Conservation (phyloP, 164 flowering plant genomes). For the Vitis amurensis region DNA sequence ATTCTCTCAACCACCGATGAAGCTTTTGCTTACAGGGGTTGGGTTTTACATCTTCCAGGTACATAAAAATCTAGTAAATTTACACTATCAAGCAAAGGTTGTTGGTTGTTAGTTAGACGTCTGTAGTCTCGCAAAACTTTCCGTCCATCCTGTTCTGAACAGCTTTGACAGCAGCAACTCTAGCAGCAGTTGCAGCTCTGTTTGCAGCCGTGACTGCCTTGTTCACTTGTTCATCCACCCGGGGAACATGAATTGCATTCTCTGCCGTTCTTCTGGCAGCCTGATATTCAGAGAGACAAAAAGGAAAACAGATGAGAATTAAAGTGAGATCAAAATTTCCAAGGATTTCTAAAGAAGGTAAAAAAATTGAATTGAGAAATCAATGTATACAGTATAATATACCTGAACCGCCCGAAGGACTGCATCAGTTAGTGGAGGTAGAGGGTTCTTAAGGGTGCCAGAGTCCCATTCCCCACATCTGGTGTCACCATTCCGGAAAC, state of each 20-base stretch:
- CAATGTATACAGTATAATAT: neutral
- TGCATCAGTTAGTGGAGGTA: slow-evolving; percentile 48
- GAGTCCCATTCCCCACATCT: slow-evolving; percentile 87
- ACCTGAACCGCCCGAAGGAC: slow-evolving; percentile 86
- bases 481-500: slow-evolving; percentile 74
- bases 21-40: slow-evolving; percentile 50
- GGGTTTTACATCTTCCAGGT: slow-evolving; percentile 22
- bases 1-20: slow-evolving; percentile 40
- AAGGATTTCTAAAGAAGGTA: no score
- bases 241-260: slow-evolving; percentile 57
- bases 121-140: slow-evolving; percentile 55
- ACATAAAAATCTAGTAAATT: slow-evolving; percentile 33
- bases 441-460: slow-evolving; percentile 59
- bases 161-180: slow-evolving; percentile 94
- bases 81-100: slow-evolving; percentile 26
- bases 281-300: slow-evolving; percentile 33
- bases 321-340: neutral
- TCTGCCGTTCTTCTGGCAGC: slow-evolving; percentile 80
- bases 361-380: neutral
- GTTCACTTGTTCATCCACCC: slow-evolving; percentile 82
- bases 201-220: slow-evolving; percentile 80
- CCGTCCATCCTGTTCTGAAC: slow-evolving; percentile 87
- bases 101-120: slow-evolving; percentile 23
- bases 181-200: slow-evolving; percentile 89
- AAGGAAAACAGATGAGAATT: neutral